Evolutionary conservation across 2,329 filamentous ascomycete species (phyloP).

Genomic region (Scedosporium boydii): DNA sequence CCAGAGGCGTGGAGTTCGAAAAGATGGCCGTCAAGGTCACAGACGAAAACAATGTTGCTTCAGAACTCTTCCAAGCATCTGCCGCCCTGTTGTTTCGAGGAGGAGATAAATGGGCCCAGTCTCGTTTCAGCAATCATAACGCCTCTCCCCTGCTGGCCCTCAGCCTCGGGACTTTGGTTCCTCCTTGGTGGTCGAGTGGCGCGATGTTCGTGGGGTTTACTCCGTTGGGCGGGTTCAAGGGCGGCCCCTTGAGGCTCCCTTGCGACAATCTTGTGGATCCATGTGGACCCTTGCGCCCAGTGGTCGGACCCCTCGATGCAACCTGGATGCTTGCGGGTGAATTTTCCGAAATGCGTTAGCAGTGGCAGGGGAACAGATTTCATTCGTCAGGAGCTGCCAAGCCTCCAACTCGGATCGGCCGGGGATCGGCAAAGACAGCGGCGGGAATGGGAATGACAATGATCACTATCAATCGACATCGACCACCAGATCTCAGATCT

Average conservation of each 20-base stretch:
- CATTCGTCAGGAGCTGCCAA: not conserved
- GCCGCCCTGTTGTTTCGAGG: no score
- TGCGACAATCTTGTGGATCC: not conserved
- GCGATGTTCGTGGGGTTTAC: not conserved
- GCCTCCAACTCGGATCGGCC: not conserved
- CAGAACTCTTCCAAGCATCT: no score
- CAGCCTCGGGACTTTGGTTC: no score
- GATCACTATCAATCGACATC: not conserved
- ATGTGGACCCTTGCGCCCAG: not conserved
- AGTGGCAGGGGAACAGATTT: not conserved
- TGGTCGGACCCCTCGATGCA: no score
- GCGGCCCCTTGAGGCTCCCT: not conserved
- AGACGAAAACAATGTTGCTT: no score
- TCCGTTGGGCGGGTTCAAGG: not conserved
- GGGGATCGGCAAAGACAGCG: not conserved
- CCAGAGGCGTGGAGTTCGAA: no score
- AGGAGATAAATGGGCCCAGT: no score
- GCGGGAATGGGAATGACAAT: not conserved
- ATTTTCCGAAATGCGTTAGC: not conserved
- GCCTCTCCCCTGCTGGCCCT: no score
- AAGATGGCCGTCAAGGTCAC: no score
- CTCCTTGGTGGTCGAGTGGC: not conserved
- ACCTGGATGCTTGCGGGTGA: not conserved
- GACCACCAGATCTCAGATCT: not conserved
- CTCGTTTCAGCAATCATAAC: no score